Percentiles rank a stretch among this genome's conserved stretches.
These are phyloP conservation scores for Yarrowia divulgata DNA, from an alignment of 805 yeast species.

Conservation along the genomic window DNA sequence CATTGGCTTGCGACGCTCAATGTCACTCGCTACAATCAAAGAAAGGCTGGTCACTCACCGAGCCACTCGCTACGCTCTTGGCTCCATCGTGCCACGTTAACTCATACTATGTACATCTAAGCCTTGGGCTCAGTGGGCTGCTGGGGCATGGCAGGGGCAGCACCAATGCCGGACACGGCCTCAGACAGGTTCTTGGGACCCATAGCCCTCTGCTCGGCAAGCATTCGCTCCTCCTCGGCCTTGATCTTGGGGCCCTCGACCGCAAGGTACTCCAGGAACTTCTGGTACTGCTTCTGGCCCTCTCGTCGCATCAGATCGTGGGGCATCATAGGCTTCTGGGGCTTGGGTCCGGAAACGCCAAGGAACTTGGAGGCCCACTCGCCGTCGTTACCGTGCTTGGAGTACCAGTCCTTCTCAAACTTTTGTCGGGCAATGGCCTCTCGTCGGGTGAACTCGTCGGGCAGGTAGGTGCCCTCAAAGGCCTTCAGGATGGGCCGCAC, in stretches of 20 bases:
- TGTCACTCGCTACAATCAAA: too few species aligned
- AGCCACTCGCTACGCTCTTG: too few species aligned
- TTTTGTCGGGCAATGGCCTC: conserved; percentile 76
- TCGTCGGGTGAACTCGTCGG: conserved; percentile 81
- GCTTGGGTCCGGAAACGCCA: conserved; percentile 65
- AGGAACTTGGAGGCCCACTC: conserved; percentile 66
- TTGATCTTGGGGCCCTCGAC: conserved; percentile 71
- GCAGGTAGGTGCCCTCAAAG: conserved; percentile 70
- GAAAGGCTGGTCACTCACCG: too few species aligned
- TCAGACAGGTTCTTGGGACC: conserved; percentile 34
- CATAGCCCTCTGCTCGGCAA: conserved; percentile 58
- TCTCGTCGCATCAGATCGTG: conserved; percentile 88
- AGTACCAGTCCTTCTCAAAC: conserved; percentile 53
- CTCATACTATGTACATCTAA: conserved; percentile 36
- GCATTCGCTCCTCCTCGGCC: conserved; percentile 57
- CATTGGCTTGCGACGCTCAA: too few species aligned
- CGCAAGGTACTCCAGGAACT: conserved; percentile 79
- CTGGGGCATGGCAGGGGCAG: conserved; percentile 10
- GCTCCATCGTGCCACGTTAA: conserved; percentile 2
- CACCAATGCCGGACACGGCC: conserved; percentile 18
- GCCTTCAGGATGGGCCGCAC: conserved; percentile 86
- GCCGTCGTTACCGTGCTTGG: conserved; percentile 56
- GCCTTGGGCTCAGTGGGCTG: conserved; percentile 33
- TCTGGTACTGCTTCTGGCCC: conserved; percentile 87
- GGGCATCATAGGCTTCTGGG: conserved; percentile 72